Conservation (phyloP, 73 alveolate genomes). For the Effrenium voratum region DNA sequence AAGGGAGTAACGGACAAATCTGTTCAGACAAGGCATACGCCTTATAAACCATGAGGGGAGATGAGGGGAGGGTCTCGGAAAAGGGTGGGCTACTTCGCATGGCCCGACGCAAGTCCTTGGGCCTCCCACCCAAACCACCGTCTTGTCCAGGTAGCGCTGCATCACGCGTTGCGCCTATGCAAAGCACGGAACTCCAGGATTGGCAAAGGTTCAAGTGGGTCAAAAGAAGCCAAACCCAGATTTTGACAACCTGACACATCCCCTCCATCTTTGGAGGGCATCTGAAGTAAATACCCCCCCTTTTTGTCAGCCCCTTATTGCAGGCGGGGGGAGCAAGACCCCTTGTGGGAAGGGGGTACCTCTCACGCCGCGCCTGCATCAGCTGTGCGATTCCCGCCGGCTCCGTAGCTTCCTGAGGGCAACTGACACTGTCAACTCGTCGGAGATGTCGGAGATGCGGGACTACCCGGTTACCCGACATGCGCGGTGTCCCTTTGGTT, state of each 20-base stretch:
- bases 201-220: neutral
- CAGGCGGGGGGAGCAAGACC: neutral
- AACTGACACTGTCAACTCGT: neutral
- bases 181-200: neutral
- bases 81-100: too few species aligned
- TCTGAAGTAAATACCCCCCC: neutral
- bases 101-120: neutral
- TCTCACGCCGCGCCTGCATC: slow-evolving; percentile 12
- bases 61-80: too few species aligned
- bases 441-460: too few species aligned
- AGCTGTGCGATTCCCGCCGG: slow-evolving; percentile 91
- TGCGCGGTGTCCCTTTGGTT: too few species aligned
- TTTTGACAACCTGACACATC: neutral
- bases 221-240: neutral
- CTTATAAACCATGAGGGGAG: too few species aligned
- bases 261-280: neutral
- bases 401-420: slow-evolving; percentile 48
- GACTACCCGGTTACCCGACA: too few species aligned
- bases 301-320: neutral
- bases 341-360: neutral
- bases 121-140: slow-evolving; percentile 77
- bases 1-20: too few species aligned
- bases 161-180: slow-evolving; percentile 80
- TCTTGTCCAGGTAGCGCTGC: slow-evolving; percentile 92
- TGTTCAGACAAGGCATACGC: too few species aligned